Conservation (phyloP, 495 filamentous ascomycete species). For the Acidomyces sp. region DNA sequence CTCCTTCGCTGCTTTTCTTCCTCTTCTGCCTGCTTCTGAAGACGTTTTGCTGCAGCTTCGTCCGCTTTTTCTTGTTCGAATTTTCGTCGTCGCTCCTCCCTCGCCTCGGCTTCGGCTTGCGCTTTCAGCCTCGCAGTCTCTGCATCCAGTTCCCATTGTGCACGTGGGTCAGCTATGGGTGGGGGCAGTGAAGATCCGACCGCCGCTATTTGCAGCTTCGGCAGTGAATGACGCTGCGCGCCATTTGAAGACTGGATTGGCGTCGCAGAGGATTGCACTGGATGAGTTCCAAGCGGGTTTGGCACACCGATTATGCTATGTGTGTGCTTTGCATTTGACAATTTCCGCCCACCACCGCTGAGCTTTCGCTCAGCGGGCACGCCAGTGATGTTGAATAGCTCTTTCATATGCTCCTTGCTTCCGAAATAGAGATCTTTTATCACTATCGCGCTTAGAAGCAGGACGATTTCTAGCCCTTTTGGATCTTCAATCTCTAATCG, state of each 20-base stretch:
- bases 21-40: constrained; percentile 62
- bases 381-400: constrained; percentile 67
- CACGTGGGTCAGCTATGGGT: constrained; percentile 36
- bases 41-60: constrained; percentile 51
- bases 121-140: constrained; percentile 50
- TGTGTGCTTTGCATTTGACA: constrained; percentile 13
- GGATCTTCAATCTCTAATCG: constrained; percentile 87
- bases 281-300: constrained; percentile 9
- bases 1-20: constrained; percentile 57
- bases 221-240: constrained; percentile 20
- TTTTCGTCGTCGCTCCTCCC: constrained; percentile 3
- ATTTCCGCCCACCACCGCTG: constrained; percentile 14
- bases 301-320: constrained; percentile 7
- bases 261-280: not conserved
- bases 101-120: constrained; percentile 32
- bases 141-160: constrained; percentile 46
- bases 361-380: constrained; percentile 9
- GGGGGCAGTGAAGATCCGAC: constrained; percentile 13
- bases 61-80: constrained; percentile 42
- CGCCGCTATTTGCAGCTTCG: constrained; percentile 20
- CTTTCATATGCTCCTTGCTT: constrained; percentile 35
- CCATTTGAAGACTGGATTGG: constrained; percentile 14
- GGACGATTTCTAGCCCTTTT: constrained; percentile 81
- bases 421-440: constrained; percentile 78
- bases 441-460: constrained; percentile 69